phyloP scores from a whole-genome alignment of 805 yeast species.

The Ogataea ganodermae region DNA sequence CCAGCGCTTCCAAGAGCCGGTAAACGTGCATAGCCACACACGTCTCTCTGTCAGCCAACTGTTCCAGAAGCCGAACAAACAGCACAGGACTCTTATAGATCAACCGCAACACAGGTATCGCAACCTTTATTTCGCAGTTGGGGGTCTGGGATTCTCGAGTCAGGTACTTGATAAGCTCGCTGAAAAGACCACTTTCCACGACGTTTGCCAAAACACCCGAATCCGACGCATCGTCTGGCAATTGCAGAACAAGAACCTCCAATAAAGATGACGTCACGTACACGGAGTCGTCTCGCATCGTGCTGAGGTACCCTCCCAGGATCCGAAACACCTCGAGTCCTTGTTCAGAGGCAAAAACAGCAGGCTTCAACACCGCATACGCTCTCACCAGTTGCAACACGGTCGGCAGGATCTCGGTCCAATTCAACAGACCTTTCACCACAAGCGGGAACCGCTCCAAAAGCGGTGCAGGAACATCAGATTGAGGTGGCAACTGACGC shows the following conservation, averaged over 20 bases:
- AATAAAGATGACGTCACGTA: slow-evolving; percentile 53
- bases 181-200: slow-evolving; percentile 47
- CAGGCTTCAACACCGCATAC: slow-evolving; percentile 54
- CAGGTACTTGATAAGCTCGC: slow-evolving; percentile 42
- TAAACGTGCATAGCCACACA: slow-evolving; percentile 20
- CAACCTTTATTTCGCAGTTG: slow-evolving; percentile 42
- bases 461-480: slow-evolving; percentile 40
- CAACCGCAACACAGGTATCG: slow-evolving; percentile 42
- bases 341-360: slow-evolving; percentile 40
- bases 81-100: slow-evolving; percentile 37
- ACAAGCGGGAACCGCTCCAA: slow-evolving; percentile 51
- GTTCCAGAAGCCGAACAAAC: slow-evolving; percentile 38
- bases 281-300: slow-evolving; percentile 71
- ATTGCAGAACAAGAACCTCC: slow-evolving; percentile 49
- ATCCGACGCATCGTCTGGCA: slow-evolving; percentile 19
- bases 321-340: slow-evolving; percentile 48
- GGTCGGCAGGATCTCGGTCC: slow-evolving; percentile 74
- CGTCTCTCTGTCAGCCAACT: slow-evolving; percentile 30
- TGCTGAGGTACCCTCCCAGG: slow-evolving; percentile 53
- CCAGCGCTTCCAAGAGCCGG: slow-evolving; percentile 29
- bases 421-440: slow-evolving; percentile 59
- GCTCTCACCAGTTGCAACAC: slow-evolving; percentile 63
- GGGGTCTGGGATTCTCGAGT: slow-evolving; percentile 46
- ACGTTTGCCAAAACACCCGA: slow-evolving; percentile 29
- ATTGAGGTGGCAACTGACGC: slow-evolving; percentile 54